Evolutionary conservation across 225 moss, liverwort and hornwort genomes (phyloP), one percentile per base, ranked within the genome.

Genomic region (Climacium dendroides): DNA sequence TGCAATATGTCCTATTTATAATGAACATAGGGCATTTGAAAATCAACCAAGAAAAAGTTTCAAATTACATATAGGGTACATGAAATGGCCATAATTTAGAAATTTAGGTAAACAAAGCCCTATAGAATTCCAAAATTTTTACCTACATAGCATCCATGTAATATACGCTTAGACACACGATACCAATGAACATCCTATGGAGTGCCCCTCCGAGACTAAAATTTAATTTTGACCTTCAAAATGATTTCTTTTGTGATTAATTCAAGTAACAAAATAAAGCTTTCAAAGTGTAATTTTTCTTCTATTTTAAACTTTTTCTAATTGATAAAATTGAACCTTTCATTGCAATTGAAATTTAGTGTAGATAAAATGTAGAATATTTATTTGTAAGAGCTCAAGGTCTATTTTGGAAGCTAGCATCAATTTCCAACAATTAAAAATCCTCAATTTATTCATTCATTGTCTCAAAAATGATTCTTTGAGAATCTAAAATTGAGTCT

Each of bases 361-460:
- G 2, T 0, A 77, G 0, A 6, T 16, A 16, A 35, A 55, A 25
- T 24, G 25, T 25, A 4, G 9, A 55, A 25, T 2, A 0, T 30
- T 48, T 48, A 48, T 32, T 32, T 74, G 4, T 10, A 0, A 11
- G 12, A 48, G 2, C 3, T 7, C 10, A 32, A 12, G 19, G 4
- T 32, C 2, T 4, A 19, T 74, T 47, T 74, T 7, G 1, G 12
- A 4, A n/a, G n/a, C n/a, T 19, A 32, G n/a, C 6, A 19, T 1
- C 0, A 0, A 32, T 74, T 48, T 48, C 2, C 29, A 50, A 19
- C 0, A 32, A 19, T 32, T 48, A 4, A 2, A 74, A 19, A 19
- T 32, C 32, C 1, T 32, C 0, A 55, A 16, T 11, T 48, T 19
- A n/a, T 24, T 23, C 6, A 78, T 25, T 55, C 2, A 2, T 0